Evolutionary conservation across 1,139 yeast genomes (phyloP).

Genomic region (Taiozyma sp.): DNA sequence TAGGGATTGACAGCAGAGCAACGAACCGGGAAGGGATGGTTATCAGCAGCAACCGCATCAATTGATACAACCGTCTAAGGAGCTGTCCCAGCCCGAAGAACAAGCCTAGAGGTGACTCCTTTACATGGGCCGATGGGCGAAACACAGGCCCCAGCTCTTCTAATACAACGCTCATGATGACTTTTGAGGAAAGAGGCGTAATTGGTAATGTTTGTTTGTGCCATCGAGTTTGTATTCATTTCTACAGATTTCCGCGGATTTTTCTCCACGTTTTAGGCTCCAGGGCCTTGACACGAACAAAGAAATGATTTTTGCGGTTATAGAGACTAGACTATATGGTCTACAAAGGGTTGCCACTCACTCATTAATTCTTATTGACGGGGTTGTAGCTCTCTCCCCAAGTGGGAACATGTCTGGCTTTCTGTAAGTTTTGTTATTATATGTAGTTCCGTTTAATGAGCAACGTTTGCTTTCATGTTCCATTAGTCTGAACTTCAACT

Average conservation of each 20-base stretch:
- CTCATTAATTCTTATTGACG: too few species aligned
- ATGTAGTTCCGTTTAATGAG: too few species aligned
- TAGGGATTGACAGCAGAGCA: slow-evolving; percentile 13
- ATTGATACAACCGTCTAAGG: not conserved
- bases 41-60: not conserved
- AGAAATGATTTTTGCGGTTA: too few species aligned
- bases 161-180: not conserved
- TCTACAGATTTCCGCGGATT: not conserved
- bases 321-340: too few species aligned
- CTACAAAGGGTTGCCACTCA: too few species aligned
- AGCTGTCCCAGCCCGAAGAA: not conserved
- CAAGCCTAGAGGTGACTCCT: not conserved
- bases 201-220: not conserved
- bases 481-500: too few species aligned
- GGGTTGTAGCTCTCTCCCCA: too few species aligned
- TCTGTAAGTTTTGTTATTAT: too few species aligned
- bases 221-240: not conserved
- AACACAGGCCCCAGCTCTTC: not conserved
- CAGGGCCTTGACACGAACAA: too few species aligned
- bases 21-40: not conserved
- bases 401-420: too few species aligned
- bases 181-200: too few species aligned
- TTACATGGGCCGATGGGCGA: not conserved
- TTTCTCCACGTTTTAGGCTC: not conserved
- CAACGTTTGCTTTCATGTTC: too few species aligned